These are phyloP conservation scores for Achaetomium macrosporum DNA, from an alignment of 2,329 filamentous ascomycete species.

Conservation along the genomic window DNA sequence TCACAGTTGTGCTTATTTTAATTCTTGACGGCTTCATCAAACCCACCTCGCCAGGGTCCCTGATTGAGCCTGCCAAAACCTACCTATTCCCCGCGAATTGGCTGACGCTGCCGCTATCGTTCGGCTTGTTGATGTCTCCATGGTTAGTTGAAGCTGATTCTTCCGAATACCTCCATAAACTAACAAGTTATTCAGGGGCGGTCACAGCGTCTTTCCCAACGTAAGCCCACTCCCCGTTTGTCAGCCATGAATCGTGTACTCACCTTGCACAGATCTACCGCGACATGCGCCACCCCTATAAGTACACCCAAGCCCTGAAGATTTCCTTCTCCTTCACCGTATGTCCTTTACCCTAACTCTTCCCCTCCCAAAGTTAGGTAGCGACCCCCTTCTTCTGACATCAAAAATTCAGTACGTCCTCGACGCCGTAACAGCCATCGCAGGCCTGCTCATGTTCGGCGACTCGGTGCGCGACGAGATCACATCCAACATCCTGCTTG, in stretches of 20 bases:
- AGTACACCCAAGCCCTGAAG: conserved; percentile 68
- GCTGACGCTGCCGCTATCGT: conserved; percentile 78
- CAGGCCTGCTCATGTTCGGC: conserved; percentile 91
- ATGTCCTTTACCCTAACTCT: conserved; percentile 29
- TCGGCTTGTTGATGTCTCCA: conserved; percentile 80
- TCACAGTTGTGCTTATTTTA: conserved; percentile 72
- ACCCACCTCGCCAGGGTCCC: conserved; percentile 69
- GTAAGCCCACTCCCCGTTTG: conserved; percentile 30
- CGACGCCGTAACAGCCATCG: conserved; percentile 73
- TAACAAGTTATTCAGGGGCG: conserved; percentile 36
- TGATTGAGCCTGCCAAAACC: conserved; percentile 72
- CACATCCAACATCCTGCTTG: conserved; percentile 79
- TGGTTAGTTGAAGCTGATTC: conserved; percentile 31
- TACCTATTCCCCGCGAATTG: conserved; percentile 81
- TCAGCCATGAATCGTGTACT: conserved; percentile 1
- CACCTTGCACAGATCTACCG: conserved; percentile 45
- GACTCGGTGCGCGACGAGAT: conserved; percentile 82
- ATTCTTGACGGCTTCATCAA: conserved; percentile 85
- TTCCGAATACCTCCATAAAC: not conserved
- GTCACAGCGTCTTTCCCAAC: conserved; percentile 73
- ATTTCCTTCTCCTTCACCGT: conserved; percentile 82
- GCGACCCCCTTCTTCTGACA: not conserved
- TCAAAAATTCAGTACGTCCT: conserved; percentile 56
- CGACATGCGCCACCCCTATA: conserved; percentile 68
- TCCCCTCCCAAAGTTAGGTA: not conserved